A percentile compares a stretch with the other conserved stretches of the same genome.
phyloP scores from a whole-genome alignment of 495 filamentous ascomycete species.

The Xylaria curta region DNA sequence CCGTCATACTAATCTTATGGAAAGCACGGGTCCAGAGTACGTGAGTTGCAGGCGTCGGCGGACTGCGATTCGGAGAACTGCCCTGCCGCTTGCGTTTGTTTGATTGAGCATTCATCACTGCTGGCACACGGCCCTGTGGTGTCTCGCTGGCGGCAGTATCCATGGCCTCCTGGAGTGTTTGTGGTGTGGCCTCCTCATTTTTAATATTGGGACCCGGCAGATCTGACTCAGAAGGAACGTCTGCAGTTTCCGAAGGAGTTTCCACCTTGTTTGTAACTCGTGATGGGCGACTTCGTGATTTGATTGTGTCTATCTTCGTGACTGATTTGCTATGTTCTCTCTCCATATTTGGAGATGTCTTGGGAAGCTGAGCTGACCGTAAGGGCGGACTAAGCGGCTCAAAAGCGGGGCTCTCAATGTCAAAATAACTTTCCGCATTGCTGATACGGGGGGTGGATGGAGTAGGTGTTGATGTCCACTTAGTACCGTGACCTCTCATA shows the following conservation, averaged over 20 bases:
- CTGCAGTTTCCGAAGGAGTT: conserved; percentile 59
- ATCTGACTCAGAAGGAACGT: conserved; percentile 56
- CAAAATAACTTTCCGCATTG: conserved; percentile 36
- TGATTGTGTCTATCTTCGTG: conserved; percentile 35
- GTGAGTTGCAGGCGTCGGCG: conserved; percentile 57
- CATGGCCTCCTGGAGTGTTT: conserved; percentile 54
- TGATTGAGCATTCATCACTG: conserved; percentile 28
- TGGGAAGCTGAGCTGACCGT: conserved; percentile 43
- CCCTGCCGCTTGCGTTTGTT: conserved; percentile 57
- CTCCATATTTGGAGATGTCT: conserved; percentile 35
- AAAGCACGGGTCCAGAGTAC: conserved; percentile 79
- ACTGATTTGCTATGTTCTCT: conserved; percentile 35
- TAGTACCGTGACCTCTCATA: conserved; percentile 53
- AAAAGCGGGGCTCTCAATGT: conserved; percentile 47
- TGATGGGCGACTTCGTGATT: conserved; percentile 43
- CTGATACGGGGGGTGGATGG: conserved; percentile 53
- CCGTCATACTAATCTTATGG: conserved; percentile 73
- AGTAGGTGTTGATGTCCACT: conserved; percentile 53
- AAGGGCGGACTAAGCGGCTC: conserved; percentile 57
- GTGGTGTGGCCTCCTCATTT: conserved; percentile 70
- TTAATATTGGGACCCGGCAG: conserved; percentile 62
- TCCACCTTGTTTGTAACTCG: conserved; percentile 41
- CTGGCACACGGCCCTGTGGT: conserved; percentile 34
- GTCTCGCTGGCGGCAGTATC: conserved; percentile 59
- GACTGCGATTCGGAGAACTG: conserved; percentile 44